Evolutionary conservation across 257 asterid genomes (phyloP), one percentile per base, ranked within the genome.

Genomic region (Buddleja alternifolia): DNA sequence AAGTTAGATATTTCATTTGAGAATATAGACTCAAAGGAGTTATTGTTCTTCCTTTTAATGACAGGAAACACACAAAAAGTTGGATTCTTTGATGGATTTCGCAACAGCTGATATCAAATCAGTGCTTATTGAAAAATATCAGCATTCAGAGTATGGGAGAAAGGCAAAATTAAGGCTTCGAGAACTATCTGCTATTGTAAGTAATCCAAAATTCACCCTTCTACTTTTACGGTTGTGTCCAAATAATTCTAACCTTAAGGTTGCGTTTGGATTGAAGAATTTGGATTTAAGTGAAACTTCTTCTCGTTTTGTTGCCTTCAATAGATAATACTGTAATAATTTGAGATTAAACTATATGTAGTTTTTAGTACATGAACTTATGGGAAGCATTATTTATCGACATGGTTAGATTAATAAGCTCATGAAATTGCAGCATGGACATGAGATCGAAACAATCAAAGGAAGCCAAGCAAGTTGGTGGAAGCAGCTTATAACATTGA

Each of bases 381-480:
- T 1, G 32, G 0, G 11, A 39, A 41, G 11, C 10, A 10, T 9
- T 19, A 15, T 19, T 10, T 20, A n/a, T n/a, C n/a, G n/a, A 29
- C 34, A 29, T 1, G 34, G 34, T 19, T 39, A 37, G 25, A 61
- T 21, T 55, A 46, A 51, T 46, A 34, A 12, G 8, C 59, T 60
- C 29, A 19, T 73, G 74, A 65, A 29, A 62, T 65, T 72, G 75
- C 88, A 92, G 98, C 77, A 82, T 73, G 95, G 84, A 36, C 73
- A 82, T 39, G 90, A 85, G 70, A 69, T 77, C 6, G 81, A 81
- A 54, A 72, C 80, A 36, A 72, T 87, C 42, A 82, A 81, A 78
- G 96, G 95, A 80, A 92, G 98, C 73, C 98, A 87, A 47, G 95
- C 98, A 12, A 82, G 92, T 32, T 92, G 95, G 95, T 82, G 85